Conservation (phyloP, 805 yeast genomes). For the Candida peoriensis region DNA sequence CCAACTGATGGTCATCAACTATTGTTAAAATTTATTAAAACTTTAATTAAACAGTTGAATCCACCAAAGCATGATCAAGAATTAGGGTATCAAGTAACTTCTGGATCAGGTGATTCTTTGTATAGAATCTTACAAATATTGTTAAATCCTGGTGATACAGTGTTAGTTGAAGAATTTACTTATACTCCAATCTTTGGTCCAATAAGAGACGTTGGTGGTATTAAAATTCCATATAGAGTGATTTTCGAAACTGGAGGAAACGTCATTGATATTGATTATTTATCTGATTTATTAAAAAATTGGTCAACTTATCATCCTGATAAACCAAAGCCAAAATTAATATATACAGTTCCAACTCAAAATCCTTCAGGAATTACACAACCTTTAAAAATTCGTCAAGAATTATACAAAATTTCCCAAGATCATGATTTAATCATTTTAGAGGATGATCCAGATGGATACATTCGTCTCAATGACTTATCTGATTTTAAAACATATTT, state of each 20-base stretch:
- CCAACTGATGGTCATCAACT: conserved; percentile 71
- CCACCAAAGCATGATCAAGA: conserved; percentile 35
- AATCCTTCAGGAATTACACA: conserved; percentile 63
- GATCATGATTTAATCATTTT: conserved; percentile 57
- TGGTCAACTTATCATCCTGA: conserved; percentile 43
- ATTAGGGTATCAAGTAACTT: conserved; percentile 40
- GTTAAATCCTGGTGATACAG: conserved; percentile 48
- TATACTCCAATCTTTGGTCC: conserved; percentile 52
- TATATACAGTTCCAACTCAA: conserved; percentile 64
- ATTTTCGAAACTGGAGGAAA: conserved; percentile 26
- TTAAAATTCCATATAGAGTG: conserved; percentile 43
- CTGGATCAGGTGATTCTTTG: conserved; percentile 54
- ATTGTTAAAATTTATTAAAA: conserved; percentile 55
- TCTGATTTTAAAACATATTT: conserved; percentile 30
- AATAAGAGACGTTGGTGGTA: conserved; percentile 39
- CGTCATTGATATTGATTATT: conserved; percentile 45
- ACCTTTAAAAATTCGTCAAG: conserved; percentile 38
- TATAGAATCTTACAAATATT: conserved; percentile 43
- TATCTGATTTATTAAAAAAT: conserved; percentile 43
- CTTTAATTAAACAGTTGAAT: conserved; percentile 31
- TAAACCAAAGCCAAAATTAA: conserved; percentile 42
- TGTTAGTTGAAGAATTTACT: conserved; percentile 62
- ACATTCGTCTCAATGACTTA: conserved; percentile 41
- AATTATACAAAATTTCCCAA: conserved; percentile 47
- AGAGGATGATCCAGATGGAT: conserved; percentile 88